phyloP scores from a whole-genome alignment of 1,139 yeast genomes.

The Candida pseudoviswanathii region DNA sequence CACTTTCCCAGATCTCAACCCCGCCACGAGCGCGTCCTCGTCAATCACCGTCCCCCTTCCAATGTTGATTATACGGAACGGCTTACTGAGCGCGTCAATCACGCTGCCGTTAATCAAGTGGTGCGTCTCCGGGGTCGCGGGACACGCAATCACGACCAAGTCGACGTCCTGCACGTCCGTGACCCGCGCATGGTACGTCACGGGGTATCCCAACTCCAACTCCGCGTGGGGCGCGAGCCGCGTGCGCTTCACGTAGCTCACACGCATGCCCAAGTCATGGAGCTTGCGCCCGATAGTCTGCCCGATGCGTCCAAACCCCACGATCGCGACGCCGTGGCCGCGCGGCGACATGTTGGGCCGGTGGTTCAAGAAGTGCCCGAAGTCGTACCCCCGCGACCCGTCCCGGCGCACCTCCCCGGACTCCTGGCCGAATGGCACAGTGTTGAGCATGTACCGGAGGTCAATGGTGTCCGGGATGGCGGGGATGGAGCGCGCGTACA shows the following conservation, averaged over 20 bases:
- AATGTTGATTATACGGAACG: constrained; percentile 71
- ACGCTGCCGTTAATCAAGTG: constrained; percentile 54
- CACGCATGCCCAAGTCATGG: constrained; percentile 62
- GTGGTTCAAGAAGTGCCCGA: constrained; percentile 48
- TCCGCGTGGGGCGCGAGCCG: constrained; percentile 42
- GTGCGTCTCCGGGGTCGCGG: constrained; percentile 61
- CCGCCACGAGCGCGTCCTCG: constrained; percentile 71
- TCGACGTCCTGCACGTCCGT: constrained; percentile 46
- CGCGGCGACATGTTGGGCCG: constrained; percentile 49
- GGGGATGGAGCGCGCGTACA: constrained; percentile 35
- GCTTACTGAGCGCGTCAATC: constrained; percentile 48
- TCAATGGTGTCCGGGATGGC: constrained; percentile 13
- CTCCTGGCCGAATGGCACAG: too few relatives aligned
- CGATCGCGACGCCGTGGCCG: constrained; percentile 63
- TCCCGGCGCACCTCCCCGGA: constrained; percentile 10
- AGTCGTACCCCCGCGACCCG: constrained; percentile 34
- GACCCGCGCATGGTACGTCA: constrained; percentile 47
- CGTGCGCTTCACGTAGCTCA: constrained; percentile 62
- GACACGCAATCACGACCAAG: constrained; percentile 67
- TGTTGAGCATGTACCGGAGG: constrained; percentile 14
- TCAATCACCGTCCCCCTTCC: constrained; percentile 78
- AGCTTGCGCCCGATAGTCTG: constrained; percentile 61
- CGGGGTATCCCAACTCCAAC: constrained; percentile 43
- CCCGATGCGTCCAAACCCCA: constrained; percentile 84
- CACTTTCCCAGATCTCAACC: constrained; percentile 67